Evolutionary conservation across 805 yeast species (phyloP).

Genomic region (Spathaspora hagerdaliae): DNA sequence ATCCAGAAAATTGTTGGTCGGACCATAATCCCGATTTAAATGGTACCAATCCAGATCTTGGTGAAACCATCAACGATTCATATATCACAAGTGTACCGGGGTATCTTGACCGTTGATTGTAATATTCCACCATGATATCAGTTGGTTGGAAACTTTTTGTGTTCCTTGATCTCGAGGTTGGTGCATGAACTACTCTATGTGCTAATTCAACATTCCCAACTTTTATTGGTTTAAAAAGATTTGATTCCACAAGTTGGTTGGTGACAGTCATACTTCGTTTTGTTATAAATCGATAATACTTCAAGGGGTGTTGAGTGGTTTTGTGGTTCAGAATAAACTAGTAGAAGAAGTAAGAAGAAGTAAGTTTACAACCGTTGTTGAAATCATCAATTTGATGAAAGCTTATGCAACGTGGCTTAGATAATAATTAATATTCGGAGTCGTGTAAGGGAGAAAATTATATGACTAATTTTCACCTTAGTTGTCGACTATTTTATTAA

Average conservation of each 20-base stretch:
- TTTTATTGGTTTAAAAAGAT: conserved; percentile 27
- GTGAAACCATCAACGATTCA: conserved; percentile 9
- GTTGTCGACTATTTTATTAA: no score
- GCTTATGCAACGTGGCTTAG: no score
- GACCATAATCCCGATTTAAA: conserved; percentile 10
- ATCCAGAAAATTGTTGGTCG: conserved; percentile 5
- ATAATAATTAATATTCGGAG: no score
- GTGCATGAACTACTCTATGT: conserved; percentile 22
- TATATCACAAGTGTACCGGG: conserved; percentile 20
- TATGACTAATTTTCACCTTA: no score
- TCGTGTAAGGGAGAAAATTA: no score
- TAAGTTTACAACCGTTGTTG: no score
- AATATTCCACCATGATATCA: conserved; percentile 25
- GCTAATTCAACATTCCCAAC: conserved; percentile 24
- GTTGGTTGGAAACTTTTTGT: conserved; percentile 19
- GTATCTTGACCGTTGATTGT: conserved; percentile 22
- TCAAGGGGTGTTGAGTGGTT: no score
- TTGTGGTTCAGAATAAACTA: neutral
- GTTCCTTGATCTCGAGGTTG: conserved; percentile 25
- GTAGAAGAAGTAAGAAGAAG: neutral
- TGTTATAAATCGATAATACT: no score
- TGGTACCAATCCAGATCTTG: conserved; percentile 8
- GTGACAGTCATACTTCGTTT: conserved; percentile 1
- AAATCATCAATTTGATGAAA: no score
- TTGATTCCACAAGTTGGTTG: conserved; percentile 12